phyloP scores from a whole-genome alignment of 176 grass and related monocot genomes.

The Guadua angustifolia region DNA sequence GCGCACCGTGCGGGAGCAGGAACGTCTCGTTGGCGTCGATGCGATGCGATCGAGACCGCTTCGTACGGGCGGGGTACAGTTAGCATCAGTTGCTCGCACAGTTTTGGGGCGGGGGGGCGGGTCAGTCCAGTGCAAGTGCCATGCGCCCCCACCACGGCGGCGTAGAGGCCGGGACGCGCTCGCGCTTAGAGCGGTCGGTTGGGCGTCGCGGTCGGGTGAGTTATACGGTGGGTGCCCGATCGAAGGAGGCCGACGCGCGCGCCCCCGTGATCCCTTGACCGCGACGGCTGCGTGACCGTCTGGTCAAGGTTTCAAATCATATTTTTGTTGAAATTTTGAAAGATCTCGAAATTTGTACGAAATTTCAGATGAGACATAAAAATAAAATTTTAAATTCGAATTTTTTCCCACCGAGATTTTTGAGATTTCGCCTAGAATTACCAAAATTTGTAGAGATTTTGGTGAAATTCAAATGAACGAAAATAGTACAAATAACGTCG shows the following conservation, averaged over 20 bases:
- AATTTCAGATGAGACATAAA: no score
- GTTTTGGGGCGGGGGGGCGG: neutral
- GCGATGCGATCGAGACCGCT: neutral
- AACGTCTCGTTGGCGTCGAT: neutral
- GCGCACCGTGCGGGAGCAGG: neutral
- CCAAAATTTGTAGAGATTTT: no score
- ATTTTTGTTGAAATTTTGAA: no score
- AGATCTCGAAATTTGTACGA: no score
- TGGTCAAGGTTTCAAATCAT: neutral
- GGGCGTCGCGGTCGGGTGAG: constrained; percentile 44
- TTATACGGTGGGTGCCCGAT: neutral
- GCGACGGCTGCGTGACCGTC: constrained; percentile 13
- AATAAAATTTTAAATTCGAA: no score
- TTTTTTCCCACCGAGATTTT: no score
- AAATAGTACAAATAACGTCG: no score
- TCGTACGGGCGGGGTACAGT: neutral
- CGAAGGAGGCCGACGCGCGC: neutral
- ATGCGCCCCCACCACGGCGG: neutral
- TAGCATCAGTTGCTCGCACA: neutral
- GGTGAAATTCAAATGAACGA: no score
- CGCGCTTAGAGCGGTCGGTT: neutral
- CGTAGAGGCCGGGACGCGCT: neutral
- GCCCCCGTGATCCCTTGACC: constrained; percentile 11
- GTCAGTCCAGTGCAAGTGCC: neutral
- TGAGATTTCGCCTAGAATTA: no score